Conservation (phyloP, 2,329 filamentous ascomycete species). For the Leptographium lundbergii region DNA sequence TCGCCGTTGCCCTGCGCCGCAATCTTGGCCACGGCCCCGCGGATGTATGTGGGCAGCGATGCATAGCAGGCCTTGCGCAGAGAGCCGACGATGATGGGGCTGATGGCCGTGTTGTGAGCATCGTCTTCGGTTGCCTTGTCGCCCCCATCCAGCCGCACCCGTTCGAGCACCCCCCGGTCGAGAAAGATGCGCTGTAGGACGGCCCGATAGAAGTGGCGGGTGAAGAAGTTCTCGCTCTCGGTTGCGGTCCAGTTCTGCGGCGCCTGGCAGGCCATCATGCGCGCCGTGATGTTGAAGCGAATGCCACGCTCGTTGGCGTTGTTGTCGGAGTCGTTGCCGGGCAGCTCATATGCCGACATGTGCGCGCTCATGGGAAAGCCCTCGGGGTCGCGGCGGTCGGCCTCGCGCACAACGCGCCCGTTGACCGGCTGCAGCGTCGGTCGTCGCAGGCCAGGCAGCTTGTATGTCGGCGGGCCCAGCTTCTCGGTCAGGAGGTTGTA, state of each 20-base stretch:
- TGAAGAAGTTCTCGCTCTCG: conserved; percentile 83
- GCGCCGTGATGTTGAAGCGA: conserved; percentile 84
- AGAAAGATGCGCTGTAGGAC: conserved; percentile 86
- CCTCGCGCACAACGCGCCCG: conserved; percentile 55
- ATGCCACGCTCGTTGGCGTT: conserved; percentile 40
- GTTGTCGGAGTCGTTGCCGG: neutral
- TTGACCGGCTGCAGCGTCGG: conserved; percentile 54
- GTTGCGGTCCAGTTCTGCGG: conserved; percentile 77
- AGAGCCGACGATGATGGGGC: conserved; percentile 77
- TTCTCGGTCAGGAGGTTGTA: conserved; percentile 94
- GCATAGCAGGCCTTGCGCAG: conserved; percentile 68
- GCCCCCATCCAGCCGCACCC: conserved; percentile 39
- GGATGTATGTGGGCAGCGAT: conserved; percentile 64
- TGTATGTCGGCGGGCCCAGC: conserved; percentile 75
- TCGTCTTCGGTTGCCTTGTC: conserved; percentile 10
- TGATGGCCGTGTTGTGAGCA: conserved; percentile 46
- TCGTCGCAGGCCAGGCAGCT: conserved; percentile 58
- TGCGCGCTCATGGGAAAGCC: conserved; percentile 85
- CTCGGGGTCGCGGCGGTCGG: conserved; percentile 66
- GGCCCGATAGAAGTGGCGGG: conserved; percentile 82
- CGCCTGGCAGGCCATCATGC: conserved; percentile 97
- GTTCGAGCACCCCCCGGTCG: conserved; percentile 64
- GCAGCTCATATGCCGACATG: conserved; percentile 38
- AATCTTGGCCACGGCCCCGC: conserved; percentile 69
- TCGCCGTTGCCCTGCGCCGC: conserved; percentile 7